Conservation (phyloP, 768 basidiomycete genomes). For the Amylocystis lapponica region DNA sequence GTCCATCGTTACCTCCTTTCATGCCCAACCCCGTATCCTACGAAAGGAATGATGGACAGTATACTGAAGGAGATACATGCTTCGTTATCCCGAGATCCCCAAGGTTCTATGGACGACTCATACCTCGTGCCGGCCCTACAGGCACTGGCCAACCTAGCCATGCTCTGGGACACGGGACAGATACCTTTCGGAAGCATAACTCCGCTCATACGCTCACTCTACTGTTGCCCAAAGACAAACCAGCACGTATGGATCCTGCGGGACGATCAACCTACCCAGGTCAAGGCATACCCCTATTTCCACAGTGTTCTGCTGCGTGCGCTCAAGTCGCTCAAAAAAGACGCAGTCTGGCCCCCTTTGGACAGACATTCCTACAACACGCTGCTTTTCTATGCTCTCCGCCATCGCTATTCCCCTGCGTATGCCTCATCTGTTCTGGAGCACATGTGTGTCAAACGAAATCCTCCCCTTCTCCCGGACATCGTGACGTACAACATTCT, state of each 20-base stretch:
- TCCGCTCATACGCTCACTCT: slow-evolving; percentile 41
- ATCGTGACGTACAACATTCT: slow-evolving; percentile 53
- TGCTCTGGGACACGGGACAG: slow-evolving; percentile 43
- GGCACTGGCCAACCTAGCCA: slow-evolving; percentile 53
- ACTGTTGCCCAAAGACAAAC: slow-evolving; percentile 28
- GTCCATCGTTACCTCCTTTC: too few species aligned
- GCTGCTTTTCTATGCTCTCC: slow-evolving; percentile 62
- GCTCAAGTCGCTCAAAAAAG: slow-evolving; percentile 9
- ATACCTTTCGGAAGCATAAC: slow-evolving; percentile 41
- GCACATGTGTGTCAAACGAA: slow-evolving; percentile 46
- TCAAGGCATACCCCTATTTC: slow-evolving; percentile 26
- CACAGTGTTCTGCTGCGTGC: slow-evolving; percentile 25
- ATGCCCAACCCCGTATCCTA: slow-evolving; percentile 1
- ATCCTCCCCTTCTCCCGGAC: slow-evolving; percentile 38
- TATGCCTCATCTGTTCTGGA: slow-evolving; percentile 44
- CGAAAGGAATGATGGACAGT: slow-evolving; percentile 5
- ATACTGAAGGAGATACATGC: slow-evolving; percentile 30
- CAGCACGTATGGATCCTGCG: slow-evolving; percentile 18
- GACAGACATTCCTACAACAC: slow-evolving; percentile 47
- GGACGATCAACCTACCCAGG: slow-evolving; percentile 5
- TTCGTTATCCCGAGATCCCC: slow-evolving; percentile 25
- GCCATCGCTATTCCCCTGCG: slow-evolving; percentile 45
- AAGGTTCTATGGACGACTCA: slow-evolving; percentile 7
- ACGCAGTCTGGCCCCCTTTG: slow-evolving; percentile 26
- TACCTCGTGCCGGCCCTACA: slow-evolving; percentile 39